Evolutionary conservation across 2,329 filamentous ascomycete species (phyloP).

Genomic region (Stagonosporopsis chrysanthemi): DNA sequence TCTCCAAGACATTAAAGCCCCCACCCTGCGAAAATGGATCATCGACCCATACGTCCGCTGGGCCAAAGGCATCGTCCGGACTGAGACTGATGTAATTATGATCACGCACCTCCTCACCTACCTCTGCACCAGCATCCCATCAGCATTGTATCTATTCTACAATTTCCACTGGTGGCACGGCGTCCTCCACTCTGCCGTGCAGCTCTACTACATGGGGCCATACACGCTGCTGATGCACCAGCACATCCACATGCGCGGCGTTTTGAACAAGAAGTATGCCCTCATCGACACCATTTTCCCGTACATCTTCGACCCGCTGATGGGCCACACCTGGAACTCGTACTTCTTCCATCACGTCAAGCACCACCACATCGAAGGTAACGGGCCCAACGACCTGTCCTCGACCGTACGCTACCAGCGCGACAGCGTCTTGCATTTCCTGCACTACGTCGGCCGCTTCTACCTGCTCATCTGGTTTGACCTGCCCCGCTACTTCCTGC

Average conservation of each 20-base stretch:
- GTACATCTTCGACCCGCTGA: constrained; percentile 76
- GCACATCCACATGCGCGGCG: constrained; percentile 79
- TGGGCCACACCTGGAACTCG: constrained; percentile 85
- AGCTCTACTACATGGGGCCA: constrained; percentile 72
- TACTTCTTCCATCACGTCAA: constrained; percentile 89
- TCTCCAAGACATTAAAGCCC: constrained; percentile 53
- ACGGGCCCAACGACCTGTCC: constrained; percentile 77
- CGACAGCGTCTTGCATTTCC: constrained; percentile 70
- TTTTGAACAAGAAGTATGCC: constrained; percentile 64
- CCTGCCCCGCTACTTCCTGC: constrained; percentile 74
- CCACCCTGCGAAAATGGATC: constrained; percentile 53
- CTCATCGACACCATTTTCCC: constrained; percentile 72
- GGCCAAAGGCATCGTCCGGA: constrained; percentile 66
- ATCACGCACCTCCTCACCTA: constrained; percentile 78
- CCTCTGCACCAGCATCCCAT: constrained; percentile 72
- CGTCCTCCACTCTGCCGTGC: constrained; percentile 69
- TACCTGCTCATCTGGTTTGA: constrained; percentile 77
- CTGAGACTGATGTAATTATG: constrained; percentile 78
- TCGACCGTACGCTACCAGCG: constrained; percentile 80
- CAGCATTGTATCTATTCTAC: constrained; percentile 69
- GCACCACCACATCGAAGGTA: constrained; percentile 83
- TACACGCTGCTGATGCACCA: constrained; percentile 87
- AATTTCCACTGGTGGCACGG: constrained; percentile 74
- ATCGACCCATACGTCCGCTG: constrained; percentile 67
- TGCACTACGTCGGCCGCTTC: constrained; percentile 77